These are phyloP conservation scores for Hymenoscyphus fructigenus DNA, from an alignment of 2,329 filamentous ascomycete species.

Conservation along the genomic window DNA sequence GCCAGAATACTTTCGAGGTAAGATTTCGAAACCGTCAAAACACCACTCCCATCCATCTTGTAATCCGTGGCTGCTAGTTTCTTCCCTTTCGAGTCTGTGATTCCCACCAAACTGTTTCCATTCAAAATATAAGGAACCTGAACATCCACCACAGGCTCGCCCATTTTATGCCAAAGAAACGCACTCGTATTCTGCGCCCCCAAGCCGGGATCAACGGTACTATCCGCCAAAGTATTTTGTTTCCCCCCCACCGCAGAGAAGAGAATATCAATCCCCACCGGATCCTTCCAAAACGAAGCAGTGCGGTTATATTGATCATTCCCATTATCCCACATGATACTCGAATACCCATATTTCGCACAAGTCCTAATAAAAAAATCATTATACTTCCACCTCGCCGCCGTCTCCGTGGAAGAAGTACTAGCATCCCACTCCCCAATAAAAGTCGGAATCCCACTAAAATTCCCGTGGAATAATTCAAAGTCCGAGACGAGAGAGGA, in stretches of 20 bases:
- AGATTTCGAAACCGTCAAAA: constrained; percentile 47
- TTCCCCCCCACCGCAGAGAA: constrained; percentile 44
- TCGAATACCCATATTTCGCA: constrained; percentile 48
- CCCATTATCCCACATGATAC: constrained; percentile 61
- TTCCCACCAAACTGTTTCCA: constrained; percentile 49
- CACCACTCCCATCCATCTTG: constrained; percentile 30
- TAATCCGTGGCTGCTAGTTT: constrained; percentile 47
- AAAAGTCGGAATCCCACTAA: constrained; percentile 53
- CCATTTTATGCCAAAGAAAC: constrained; percentile 53
- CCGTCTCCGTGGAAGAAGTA: constrained; percentile 50
- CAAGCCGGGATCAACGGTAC: constrained; percentile 48
- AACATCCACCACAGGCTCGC: constrained; percentile 43
- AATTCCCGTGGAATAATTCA: constrained; percentile 51
- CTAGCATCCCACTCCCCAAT: constrained; percentile 59
- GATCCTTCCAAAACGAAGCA: constrained; percentile 50
- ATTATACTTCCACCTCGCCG: constrained; percentile 57
- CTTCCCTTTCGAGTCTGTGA: constrained; percentile 41
- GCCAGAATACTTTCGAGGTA: constrained; percentile 49
- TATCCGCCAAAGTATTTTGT: constrained; percentile 51
- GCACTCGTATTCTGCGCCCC: constrained; percentile 50
- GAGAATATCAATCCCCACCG: constrained; percentile 48
- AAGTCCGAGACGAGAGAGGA: constrained; percentile 50
- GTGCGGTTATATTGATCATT: constrained; percentile 53
- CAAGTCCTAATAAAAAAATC: constrained; percentile 52
- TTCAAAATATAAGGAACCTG: constrained; percentile 53